These are phyloP conservation scores for Pachysandra terminalis DNA, from an alignment of 164 flowering plant genomes.

Conservation along the genomic window DNA sequence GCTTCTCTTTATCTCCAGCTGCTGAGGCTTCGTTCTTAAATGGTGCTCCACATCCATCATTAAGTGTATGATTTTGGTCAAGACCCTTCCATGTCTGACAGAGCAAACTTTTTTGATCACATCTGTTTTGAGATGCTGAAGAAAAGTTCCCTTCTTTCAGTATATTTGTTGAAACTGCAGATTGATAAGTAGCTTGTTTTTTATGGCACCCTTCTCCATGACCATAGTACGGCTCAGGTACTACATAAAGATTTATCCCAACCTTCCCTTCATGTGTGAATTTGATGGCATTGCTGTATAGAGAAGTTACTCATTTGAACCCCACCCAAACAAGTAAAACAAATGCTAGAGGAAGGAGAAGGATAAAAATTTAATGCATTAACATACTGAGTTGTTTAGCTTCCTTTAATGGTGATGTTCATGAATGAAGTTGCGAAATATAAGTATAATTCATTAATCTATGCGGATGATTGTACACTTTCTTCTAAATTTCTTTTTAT, in stretches of 20 bases:
- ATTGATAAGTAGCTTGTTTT: conserved; percentile 23
- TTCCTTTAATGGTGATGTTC: background rate
- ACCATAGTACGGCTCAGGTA: conserved; percentile 42
- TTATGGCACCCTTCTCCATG: conserved; percentile 24
- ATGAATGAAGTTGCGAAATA: background rate
- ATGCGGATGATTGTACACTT: background rate
- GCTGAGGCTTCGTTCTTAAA: conserved; percentile 16
- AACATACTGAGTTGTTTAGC: background rate
- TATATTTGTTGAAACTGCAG: conserved; percentile 19
- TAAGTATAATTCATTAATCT: background rate
- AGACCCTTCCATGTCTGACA: conserved; percentile 21
- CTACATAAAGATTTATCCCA: conserved; percentile 70
- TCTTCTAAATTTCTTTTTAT: background rate
- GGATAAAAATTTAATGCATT: background rate
- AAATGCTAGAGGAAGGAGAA: background rate
- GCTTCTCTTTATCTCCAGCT: conserved; percentile 33
- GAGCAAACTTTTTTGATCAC: conserved; percentile 15
- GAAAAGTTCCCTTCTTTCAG: conserved; percentile 25
- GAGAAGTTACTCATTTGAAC: background rate
- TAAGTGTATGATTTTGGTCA: conserved; percentile 17
- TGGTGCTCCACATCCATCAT: conserved; percentile 31
- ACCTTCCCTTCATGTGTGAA: conserved; percentile 96
- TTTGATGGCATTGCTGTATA: conserved; percentile 85
- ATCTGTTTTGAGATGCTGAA: conserved; percentile 13
- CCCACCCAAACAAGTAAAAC: background rate